Conservation (phyloP, 179 eudicot genomes). For the Pouteria campechiana region DNA sequence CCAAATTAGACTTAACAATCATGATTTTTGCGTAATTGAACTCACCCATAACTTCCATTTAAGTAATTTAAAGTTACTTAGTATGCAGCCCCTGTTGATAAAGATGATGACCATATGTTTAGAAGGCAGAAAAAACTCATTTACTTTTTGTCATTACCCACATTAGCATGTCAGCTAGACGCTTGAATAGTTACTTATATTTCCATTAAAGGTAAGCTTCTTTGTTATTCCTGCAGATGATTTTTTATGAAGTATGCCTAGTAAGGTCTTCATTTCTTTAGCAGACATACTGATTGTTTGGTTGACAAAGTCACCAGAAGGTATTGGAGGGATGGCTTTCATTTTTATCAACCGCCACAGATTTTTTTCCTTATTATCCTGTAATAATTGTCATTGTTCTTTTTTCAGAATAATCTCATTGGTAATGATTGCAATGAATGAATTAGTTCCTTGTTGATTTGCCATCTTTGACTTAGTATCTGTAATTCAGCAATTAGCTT, state of each 20-base stretch:
- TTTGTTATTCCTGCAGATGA: too few relatives aligned
- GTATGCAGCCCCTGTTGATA: too few relatives aligned
- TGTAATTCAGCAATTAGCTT: slow-evolving; percentile 2
- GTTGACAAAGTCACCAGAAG: slow-evolving; percentile 19
- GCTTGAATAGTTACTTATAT: too few relatives aligned
- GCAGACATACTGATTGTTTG: slow-evolving; percentile 34
- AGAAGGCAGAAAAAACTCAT: too few relatives aligned
- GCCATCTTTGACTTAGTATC: neutral
- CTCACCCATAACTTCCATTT: too few relatives aligned
- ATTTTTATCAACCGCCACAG: neutral
- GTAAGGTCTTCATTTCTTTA: slow-evolving; percentile 29
- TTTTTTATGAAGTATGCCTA: slow-evolving; percentile 10
- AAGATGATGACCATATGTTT: too few relatives aligned
- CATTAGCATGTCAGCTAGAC: too few relatives aligned
- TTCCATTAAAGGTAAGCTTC: too few relatives aligned
- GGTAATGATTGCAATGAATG: neutral
- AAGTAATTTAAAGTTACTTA: too few relatives aligned
- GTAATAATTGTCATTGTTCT: slow-evolving; percentile 5
- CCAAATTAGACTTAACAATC: too few relatives aligned
- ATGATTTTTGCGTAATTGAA: too few relatives aligned
- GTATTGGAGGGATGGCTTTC: slow-evolving; percentile 12
- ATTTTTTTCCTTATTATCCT: neutral
- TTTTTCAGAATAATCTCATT: slow-evolving; percentile 2
- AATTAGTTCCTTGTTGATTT: neutral
- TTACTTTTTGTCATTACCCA: too few relatives aligned